A percentile compares a stretch with the other conserved stretches of the same genome.
Conservation (phyloP, 2,329 filamentous ascomycete species). For the Ophiostoma perfectum region DNA sequence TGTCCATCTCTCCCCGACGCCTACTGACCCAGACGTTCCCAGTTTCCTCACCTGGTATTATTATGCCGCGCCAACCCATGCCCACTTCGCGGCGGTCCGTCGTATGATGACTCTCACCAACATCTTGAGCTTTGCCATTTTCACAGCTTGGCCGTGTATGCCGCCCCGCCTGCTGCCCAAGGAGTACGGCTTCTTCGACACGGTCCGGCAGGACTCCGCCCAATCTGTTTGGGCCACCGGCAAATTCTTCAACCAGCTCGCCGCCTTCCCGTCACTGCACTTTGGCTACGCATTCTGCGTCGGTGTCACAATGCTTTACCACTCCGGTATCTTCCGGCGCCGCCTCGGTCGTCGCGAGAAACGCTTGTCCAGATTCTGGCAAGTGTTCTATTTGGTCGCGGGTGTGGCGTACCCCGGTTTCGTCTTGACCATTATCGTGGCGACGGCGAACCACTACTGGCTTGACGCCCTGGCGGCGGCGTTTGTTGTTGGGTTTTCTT, state of each 20-base stretch:
- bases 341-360: conserved; percentile 13
- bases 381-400: neutral
- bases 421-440: conserved; percentile 4
- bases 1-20: too few relatives aligned
- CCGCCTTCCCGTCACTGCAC: conserved; percentile 8
- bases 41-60: conserved; percentile 12
- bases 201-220: conserved; percentile 6
- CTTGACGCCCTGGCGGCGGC: neutral
- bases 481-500: neutral
- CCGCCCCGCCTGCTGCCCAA: conserved; percentile 9
- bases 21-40: too few relatives aligned
- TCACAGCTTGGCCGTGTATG: conserved; percentile 12
- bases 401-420: conserved; percentile 3
- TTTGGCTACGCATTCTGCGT: conserved; percentile 11
- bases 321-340: conserved; percentile 11
- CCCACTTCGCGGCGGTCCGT: conserved; percentile 11
- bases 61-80: conserved; percentile 11
- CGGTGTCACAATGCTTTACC: conserved; percentile 13
- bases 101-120: conserved; percentile 12
- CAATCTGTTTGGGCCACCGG: conserved; percentile 8
- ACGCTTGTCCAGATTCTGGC: conserved; percentile 1
- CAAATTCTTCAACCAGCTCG: conserved; percentile 14
- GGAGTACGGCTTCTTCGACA: conserved; percentile 13
- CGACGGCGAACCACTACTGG: conserved; percentile 12
- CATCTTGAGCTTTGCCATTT: conserved; percentile 7